These are phyloP conservation scores for Hansfordia pulvinata DNA, from an alignment of 2,329 filamentous ascomycete genomes.

Conservation along the genomic window DNA sequence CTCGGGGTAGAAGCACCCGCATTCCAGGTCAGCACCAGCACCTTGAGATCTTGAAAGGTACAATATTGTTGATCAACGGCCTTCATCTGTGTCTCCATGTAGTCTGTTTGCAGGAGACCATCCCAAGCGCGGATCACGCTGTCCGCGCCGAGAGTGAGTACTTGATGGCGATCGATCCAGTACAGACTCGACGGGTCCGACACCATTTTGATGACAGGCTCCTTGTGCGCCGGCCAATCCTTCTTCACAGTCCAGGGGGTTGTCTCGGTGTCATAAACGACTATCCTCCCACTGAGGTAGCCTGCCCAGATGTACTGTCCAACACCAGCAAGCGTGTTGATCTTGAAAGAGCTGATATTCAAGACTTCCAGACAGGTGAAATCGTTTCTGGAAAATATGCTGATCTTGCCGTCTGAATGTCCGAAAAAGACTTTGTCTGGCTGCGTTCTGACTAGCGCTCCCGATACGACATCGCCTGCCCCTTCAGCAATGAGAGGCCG, in stretches of 20 bases:
- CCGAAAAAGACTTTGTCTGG: slow-evolving; percentile 78
- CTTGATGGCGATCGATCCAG: slow-evolving; percentile 70
- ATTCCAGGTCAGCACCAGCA: slow-evolving; percentile 88
- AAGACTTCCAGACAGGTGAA: slow-evolving; percentile 69
- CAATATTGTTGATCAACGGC: slow-evolving; percentile 71
- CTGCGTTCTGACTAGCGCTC: slow-evolving; percentile 59
- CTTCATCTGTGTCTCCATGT: slow-evolving; percentile 87
- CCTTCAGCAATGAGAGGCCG: slow-evolving; percentile 57
- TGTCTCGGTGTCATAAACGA: slow-evolving; percentile 73
- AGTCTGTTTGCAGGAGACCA: slow-evolving; percentile 83
- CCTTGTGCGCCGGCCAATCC: slow-evolving; percentile 82
- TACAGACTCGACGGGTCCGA: slow-evolving; percentile 74
- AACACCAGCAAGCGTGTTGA: slow-evolving; percentile 72
- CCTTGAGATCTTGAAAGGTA: slow-evolving; percentile 67
- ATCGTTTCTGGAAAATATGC: slow-evolving; percentile 71
- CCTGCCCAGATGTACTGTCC: slow-evolving; percentile 82
- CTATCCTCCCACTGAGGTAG: slow-evolving; percentile 88
- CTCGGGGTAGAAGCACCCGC: slow-evolving; percentile 90
- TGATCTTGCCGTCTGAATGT: slow-evolving; percentile 86
- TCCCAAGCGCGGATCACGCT: slow-evolving; percentile 82
- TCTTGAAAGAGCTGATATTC: slow-evolving; percentile 87
- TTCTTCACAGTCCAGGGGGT: slow-evolving; percentile 87
- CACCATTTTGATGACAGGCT: slow-evolving; percentile 16
- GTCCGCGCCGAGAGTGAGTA: slow-evolving; percentile 78
- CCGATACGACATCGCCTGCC: slow-evolving; percentile 78